Evolutionary conservation across 768 basidiomycete genomes (phyloP).

Genomic region (Trametopsis cervina): DNA sequence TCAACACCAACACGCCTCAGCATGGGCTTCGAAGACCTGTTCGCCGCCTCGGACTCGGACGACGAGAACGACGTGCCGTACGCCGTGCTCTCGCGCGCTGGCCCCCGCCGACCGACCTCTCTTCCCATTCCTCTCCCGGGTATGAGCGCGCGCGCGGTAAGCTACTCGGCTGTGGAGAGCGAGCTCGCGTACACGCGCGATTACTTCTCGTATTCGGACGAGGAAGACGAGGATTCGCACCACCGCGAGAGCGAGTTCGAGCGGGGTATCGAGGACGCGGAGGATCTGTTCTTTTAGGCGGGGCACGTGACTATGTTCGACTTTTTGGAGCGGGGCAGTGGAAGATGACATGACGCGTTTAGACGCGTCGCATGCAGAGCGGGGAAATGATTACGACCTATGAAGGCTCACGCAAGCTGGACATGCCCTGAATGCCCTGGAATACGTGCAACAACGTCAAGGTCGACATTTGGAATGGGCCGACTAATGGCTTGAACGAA

Average conservation of each 20-base stretch:
- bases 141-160: slow-evolving; percentile 15
- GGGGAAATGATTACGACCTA: background rate
- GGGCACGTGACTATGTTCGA: background rate
- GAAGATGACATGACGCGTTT: background rate
- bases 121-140: slow-evolving; percentile 8
- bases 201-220: slow-evolving; percentile 13
- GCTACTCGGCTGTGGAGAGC: slow-evolving; percentile 23
- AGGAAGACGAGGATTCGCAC: slow-evolving; percentile 2
- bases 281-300: background rate
- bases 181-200: slow-evolving; percentile 12
- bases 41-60: slow-evolving; percentile 17
- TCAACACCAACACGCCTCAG: slow-evolving; percentile 14
- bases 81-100: background rate
- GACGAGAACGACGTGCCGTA: slow-evolving; percentile 9
- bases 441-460: too few species aligned
- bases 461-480: too few species aligned
- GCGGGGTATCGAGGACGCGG: too few species aligned
- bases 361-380: slow-evolving; percentile 2
- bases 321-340: background rate
- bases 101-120: slow-evolving; percentile 9
- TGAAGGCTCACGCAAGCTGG: background rate
- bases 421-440: too few species aligned
- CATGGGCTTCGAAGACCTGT: slow-evolving; percentile 26
- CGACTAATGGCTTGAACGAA: too few species aligned
- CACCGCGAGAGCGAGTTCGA: too few species aligned